Conservation (phyloP, 495 filamentous ascomycete species). For the Xylaria intraflava region DNA sequence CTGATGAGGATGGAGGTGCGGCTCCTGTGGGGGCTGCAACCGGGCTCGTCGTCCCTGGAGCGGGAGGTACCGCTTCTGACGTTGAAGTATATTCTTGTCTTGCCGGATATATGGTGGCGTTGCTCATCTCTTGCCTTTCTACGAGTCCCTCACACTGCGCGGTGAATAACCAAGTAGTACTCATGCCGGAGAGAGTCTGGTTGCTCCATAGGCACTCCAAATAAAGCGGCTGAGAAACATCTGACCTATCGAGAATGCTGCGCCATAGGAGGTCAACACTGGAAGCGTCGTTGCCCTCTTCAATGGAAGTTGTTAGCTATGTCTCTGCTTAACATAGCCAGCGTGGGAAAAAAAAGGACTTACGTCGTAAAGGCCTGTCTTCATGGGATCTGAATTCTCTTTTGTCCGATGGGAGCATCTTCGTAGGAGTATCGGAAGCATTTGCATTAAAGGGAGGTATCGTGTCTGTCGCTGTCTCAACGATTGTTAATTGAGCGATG, state of each 20-base stretch:
- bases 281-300: background rate
- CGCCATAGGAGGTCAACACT: background rate
- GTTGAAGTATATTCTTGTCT: background rate
- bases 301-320: background rate
- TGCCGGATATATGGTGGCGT: background rate
- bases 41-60: background rate
- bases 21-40: background rate
- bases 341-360: too few species aligned
- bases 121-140: too few species aligned
- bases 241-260: background rate
- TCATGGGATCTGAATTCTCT: too few species aligned
- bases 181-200: background rate
- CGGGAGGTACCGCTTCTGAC: background rate
- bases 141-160: background rate
- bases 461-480: too few species aligned
- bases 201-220: slow-evolving; percentile 3
- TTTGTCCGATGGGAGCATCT: too few species aligned
- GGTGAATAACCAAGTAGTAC: background rate
- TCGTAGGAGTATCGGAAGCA: too few species aligned
- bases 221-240: background rate
- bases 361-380: too few species aligned
- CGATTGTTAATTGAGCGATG: background rate
- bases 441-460: too few species aligned
- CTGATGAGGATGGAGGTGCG: background rate
- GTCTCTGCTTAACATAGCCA: too few species aligned